phyloP scores from a whole-genome alignment of 2,329 filamentous ascomycete species.

The Lasiodiplodia sp. region DNA sequence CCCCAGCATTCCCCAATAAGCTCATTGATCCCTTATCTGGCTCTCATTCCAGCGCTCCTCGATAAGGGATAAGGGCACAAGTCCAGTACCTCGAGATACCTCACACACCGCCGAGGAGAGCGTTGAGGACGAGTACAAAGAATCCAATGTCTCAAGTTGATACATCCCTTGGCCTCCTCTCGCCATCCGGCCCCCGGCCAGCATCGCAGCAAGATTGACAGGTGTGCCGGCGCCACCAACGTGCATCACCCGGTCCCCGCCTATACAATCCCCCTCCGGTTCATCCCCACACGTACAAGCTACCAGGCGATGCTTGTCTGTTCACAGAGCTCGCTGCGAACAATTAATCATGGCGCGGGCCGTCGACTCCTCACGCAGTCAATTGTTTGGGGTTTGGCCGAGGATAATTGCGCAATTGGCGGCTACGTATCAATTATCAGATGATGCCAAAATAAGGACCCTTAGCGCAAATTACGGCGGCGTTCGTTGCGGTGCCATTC shows the following conservation, averaged over 20 bases:
- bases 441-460: slow-evolving; percentile 24
- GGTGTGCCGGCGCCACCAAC: slow-evolving; percentile 10
- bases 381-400: not conserved
- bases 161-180: slow-evolving; percentile 15
- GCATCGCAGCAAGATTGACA: not conserved
- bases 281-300: slow-evolving; percentile 12
- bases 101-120: slow-evolving; percentile 11
- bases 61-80: slow-evolving; percentile 26
- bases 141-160: slow-evolving; percentile 24
- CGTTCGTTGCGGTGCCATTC: slow-evolving; percentile 17
- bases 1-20: slow-evolving; percentile 14
- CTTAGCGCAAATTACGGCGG: slow-evolving; percentile 13
- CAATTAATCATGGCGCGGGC: not conserved
- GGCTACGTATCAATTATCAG: slow-evolving; percentile 27
- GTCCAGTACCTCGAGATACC: not conserved
- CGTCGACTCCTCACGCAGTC: not conserved
- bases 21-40: slow-evolving; percentile 22
- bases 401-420: slow-evolving; percentile 22
- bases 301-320: slow-evolving; percentile 7
- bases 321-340: not conserved
- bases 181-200: not conserved
- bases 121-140: slow-evolving; percentile 18
- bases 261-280: slow-evolving; percentile 9
- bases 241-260: slow-evolving; percentile 22
- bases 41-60: slow-evolving; percentile 11